Conservation (phyloP, 345 rosid genomes). For the Linum trigynum region DNA sequence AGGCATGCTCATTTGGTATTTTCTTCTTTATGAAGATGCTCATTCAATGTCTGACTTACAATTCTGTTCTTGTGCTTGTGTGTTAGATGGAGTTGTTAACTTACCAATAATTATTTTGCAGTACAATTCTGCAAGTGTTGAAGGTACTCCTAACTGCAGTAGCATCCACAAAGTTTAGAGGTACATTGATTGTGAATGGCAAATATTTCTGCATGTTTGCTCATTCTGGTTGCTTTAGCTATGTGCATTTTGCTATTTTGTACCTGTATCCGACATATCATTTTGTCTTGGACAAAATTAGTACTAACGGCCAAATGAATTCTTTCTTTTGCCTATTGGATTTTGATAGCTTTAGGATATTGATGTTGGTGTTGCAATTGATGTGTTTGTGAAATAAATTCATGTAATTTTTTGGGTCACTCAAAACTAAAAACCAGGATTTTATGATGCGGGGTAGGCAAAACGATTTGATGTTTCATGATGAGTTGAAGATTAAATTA, state of each 20-base stretch:
- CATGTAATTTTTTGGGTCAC: too few relatives aligned
- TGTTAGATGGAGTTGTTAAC: slow-evolving; percentile 10
- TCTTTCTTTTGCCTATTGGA: not conserved
- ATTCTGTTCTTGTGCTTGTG: slow-evolving; percentile 11
- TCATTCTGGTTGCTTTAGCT: slow-evolving; percentile 2
- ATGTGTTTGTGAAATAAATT: too few relatives aligned
- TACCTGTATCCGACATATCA: not conserved
- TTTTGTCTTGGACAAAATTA: too few relatives aligned
- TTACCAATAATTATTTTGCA: slow-evolving; percentile 31
- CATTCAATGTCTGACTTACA: not conserved
- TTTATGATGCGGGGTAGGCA: not conserved
- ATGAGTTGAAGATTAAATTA: not conserved
- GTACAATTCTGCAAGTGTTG: slow-evolving; percentile 85
- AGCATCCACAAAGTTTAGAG: slow-evolving; percentile 88
- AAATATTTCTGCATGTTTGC: slow-evolving; percentile 14
- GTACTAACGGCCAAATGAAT: not conserved
- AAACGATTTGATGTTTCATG: not conserved
- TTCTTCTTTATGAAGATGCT: not conserved
- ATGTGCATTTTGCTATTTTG: not conserved
- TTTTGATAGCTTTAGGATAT: not conserved
- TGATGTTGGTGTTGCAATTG: not conserved
- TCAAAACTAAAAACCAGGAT: not conserved
- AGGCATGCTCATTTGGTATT: slow-evolving; percentile 12
- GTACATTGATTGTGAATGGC: slow-evolving; percentile 29
- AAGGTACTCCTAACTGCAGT: slow-evolving; percentile 97